A percentile compares a stretch with the other conserved stretches of the same genome.
phyloP scores from a whole-genome alignment of 352 stramenopile genomes.

The Globisporangium canariense region DNA sequence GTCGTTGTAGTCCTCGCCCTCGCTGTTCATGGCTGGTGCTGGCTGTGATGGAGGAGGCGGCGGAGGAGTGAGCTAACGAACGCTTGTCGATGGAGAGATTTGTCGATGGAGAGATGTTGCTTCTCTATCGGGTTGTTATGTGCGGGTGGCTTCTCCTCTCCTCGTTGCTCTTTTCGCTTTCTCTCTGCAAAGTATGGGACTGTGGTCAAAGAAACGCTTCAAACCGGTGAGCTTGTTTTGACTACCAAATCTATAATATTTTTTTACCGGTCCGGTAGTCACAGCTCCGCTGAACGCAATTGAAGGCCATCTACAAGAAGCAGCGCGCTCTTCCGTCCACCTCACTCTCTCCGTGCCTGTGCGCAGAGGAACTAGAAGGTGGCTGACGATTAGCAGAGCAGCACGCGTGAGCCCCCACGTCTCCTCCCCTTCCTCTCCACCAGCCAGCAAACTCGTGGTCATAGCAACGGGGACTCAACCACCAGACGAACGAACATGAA shows the following conservation, averaged over 20 bases:
- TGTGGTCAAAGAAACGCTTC: too few relatives aligned
- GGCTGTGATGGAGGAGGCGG: not conserved
- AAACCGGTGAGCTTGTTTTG: too few relatives aligned
- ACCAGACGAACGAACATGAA: constrained; percentile 12
- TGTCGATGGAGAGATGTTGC: not conserved
- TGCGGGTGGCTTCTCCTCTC: not conserved
- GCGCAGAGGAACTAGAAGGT: not conserved
- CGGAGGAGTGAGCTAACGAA: not conserved
- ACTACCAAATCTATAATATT: too few relatives aligned
- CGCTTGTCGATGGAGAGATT: not conserved
- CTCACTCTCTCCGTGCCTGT: not conserved
- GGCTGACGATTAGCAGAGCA: not conserved
- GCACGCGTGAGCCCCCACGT: too few relatives aligned
- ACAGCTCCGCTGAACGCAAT: not conserved
- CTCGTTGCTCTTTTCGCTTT: constrained; percentile 5
- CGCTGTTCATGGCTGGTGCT: constrained; percentile 17
- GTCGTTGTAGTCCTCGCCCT: constrained; percentile 79
- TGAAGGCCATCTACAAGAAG: not conserved
- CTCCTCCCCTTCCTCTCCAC: not conserved
- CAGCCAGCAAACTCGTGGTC: not conserved
- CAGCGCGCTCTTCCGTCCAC: not conserved
- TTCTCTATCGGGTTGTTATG: not conserved
- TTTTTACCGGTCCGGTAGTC: too few relatives aligned
- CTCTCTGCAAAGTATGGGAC: not conserved
- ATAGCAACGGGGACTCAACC: not conserved